A percentile compares a stretch with the other conserved stretches of the same genome.
phyloP scores from a whole-genome alignment of 2,329 filamentous ascomycete genomes.

The Talaromyces sp. region DNA sequence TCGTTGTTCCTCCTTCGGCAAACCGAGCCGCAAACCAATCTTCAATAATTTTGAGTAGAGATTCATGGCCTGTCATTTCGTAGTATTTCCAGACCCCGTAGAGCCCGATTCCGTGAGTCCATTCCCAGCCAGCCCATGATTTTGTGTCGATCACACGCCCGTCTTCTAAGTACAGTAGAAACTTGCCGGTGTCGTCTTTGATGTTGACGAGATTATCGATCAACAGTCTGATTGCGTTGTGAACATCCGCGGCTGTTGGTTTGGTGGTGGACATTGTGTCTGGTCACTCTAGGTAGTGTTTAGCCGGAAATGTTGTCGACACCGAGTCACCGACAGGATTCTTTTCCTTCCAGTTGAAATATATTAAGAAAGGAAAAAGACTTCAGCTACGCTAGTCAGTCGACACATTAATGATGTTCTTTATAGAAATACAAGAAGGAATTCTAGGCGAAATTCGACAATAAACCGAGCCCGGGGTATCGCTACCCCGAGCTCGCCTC shows the following conservation, averaged over 20 bases:
- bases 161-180: constrained; percentile 68
- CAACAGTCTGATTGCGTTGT: constrained; percentile 61
- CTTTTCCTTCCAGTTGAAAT: not conserved
- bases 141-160: constrained; percentile 80
- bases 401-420: not conserved
- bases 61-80: constrained; percentile 63
- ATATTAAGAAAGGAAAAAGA: too few relatives aligned
- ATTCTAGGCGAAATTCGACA: constrained; percentile 18
- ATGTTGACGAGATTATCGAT: constrained; percentile 76
- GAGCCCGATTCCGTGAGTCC: constrained; percentile 76
- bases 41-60: constrained; percentile 65
- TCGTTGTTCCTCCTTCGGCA: constrained; percentile 69
- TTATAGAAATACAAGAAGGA: not conserved
- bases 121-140: constrained; percentile 74
- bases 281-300: not conserved
- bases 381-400: not conserved
- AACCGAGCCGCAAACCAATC: constrained; percentile 72
- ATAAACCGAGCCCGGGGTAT: constrained; percentile 19
- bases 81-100: constrained; percentile 84
- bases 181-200: constrained; percentile 71
- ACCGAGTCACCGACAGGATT: not conserved
- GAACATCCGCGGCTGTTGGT: constrained; percentile 42
- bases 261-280: constrained; percentile 24
- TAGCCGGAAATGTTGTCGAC: not conserved
- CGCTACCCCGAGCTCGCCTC: constrained; percentile 22